These are phyloP conservation scores for Diplocarpon mali DNA, from an alignment of 2,329 filamentous ascomycete genomes.

Conservation along the genomic window DNA sequence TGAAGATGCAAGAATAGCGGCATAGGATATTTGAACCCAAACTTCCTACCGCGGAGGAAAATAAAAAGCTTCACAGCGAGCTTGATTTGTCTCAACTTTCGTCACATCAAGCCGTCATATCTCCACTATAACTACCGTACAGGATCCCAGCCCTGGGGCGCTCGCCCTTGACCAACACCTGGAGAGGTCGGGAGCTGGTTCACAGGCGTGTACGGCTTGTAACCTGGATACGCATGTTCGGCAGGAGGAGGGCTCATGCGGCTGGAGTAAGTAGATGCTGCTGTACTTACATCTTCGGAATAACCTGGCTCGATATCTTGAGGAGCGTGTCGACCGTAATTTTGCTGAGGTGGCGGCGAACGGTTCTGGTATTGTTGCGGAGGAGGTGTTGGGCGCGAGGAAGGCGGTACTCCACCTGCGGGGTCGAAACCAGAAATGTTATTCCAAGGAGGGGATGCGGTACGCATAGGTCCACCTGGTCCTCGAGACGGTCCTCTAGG, in stretches of 20 bases:
- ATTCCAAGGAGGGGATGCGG: conserved; percentile 18
- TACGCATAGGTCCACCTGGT: conserved; percentile 13
- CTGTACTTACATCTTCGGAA: conserved; percentile 6
- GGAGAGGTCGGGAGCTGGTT: not conserved
- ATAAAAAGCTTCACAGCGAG: no score
- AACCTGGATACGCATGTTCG: conserved; percentile 18
- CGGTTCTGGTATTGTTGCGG: not conserved
- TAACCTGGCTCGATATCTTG: conserved; percentile 3
- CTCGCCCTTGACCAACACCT: conserved; percentile 1
- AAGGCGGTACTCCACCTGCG: conserved; percentile 9
- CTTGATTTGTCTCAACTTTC: not conserved
- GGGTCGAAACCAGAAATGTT: conserved; percentile 23
- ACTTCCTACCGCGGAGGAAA: no score
- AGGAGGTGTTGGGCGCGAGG: not conserved
- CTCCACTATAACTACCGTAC: conserved; percentile 11
- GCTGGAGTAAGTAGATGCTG: conserved; percentile 16
- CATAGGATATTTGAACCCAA: no score
- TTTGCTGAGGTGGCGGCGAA: conserved; percentile 12
- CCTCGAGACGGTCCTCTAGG: conserved; percentile 12
- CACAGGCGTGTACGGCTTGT: conserved; percentile 17
- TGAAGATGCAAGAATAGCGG: no score
- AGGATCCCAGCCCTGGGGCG: conserved; percentile 22
- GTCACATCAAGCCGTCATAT: not conserved
- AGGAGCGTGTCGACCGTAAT: not conserved
- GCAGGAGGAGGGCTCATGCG: conserved; percentile 18